Base-by-base conservation (phyloP, 306 rosid species). In the Cotoneaster glaucophyllus region DNA sequence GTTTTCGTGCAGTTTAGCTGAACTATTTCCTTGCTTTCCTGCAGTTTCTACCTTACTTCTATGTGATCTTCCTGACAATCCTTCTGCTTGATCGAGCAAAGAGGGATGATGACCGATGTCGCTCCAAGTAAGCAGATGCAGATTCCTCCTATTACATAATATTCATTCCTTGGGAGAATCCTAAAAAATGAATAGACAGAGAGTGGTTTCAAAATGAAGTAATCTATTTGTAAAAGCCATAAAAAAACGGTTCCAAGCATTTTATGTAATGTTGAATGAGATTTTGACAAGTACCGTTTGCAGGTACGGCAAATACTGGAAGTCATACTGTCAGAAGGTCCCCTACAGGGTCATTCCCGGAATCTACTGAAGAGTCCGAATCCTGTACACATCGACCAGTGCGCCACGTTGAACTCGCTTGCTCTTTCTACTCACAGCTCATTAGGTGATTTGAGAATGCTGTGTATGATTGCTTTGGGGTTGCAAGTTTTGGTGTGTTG, bases 301-400 rank as follows among this genome's bases (percentile, higher is more conserved):
- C 92, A 95, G 99, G 97, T 95, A 95, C 63, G 97, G 97, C 26
- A 92, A 86, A 77, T 90, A 86, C 83, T 95, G 99, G 99, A 95
- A 92, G 81, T 70, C 78, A 26, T 95, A 95, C 61, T 90, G 99
- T 73, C 89, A 85, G 80, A 92, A 82, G 87, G 99, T 95, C 53
- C 86, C 96, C 15, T 71, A 75, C 87, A 85, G 92, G 78, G 81
- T 95, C 74, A 73, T 95, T 81, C 97, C 99, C 1, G 99, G 99
- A 83, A 84, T 92, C 69, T 90, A 85, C 85, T 94, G 85, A 89
- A 26, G 69, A 28, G 48, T 74, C 69, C 22, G 15, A 26, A n/a
- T 19, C 59, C 50, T 43, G 67, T 58, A 24, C 4, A 56, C 68
- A 15, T 58, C 28, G 19, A 25, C 2, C 19, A 2, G 26, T 19